Evolutionary conservation across 495 filamentous ascomycete species (phyloP), one percentile per base, ranked within the genome.

Genomic region (Penicillium herquei): DNA sequence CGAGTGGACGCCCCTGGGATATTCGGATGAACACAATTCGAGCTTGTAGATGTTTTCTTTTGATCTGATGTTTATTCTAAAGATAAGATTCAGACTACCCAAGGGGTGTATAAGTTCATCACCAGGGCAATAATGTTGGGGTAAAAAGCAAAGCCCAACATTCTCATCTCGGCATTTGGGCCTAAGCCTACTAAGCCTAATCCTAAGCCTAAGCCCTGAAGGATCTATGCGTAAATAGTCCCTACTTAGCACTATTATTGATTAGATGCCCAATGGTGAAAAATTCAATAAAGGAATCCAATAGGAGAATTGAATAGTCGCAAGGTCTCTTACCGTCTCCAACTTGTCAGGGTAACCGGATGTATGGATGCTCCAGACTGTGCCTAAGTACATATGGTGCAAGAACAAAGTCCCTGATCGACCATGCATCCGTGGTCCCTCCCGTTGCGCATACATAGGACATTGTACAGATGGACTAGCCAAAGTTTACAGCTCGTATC

Each of bases 381-480:
- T 26, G 4, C 21, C n/a, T n/a, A n/a, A n/a, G n/a, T n/a, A n/a
- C n/a, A n/a, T n/a, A n/a, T n/a, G n/a, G n/a, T n/a, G n/a, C n/a
- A n/a, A n/a, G n/a, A 26, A 26, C 21, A 26, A 43, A 43, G 56
- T 52, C 42, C 39, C 47, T 49, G 59, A 62, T 62, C 59, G 59
- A 31, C 55, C 39, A 46, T 42, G 49, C 45, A 56, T 42, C 58
- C 50, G 39, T 54, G 53, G 50, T 53, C 17, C 40, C 32, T 35
- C 32, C 52, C 52, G 39, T 51, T 21, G 11, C 34, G 43, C 43
- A 46, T 46, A 26, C 14, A 46, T 31, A 32, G 43, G 31, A 46
- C 43, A 46, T 31, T 46, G 31, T 26, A 44, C 16, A 44, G 41
- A 14, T 44, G 16, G 41, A 45, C 43, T 45, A 45, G 18, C 18